Evolutionary conservation across 306 rosid species (phyloP), one percentile per base, ranked within the genome.

Genomic region (Lathyrus tuberosus): DNA sequence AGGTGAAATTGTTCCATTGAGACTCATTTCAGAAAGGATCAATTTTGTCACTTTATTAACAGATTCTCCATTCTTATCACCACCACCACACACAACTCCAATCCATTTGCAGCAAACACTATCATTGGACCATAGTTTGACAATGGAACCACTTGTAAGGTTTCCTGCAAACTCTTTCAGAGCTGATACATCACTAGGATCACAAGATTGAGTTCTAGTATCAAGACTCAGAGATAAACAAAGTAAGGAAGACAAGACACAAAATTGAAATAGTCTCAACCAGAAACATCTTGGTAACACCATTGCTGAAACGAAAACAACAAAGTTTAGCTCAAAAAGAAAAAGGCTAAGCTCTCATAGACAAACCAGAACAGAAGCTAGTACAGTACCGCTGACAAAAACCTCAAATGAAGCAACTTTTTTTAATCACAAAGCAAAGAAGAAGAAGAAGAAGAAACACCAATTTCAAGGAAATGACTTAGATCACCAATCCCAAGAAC

Each of bases 51-150:
- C 96, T 80, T 87, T 87, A 56, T 72, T 66, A 24, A 78, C 44
- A 65, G 56, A 73, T 56, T 77, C 57, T 33, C 79, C 77, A 61
- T 41, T 41, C 56, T 63, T 41, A 17, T 73, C 48, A 46, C 62
- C 80, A 58, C 72, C 81, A 58, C 74, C 86, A 78, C 96, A 89
- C 37, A 80, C 38, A 75, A 89, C 93, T 62, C 96, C 96, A 53
- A 52, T 60, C 96, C 96, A 89, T 8, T 65, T 76, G 78, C 96
- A 89, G 77, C 96, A 89, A 28, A 22, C 47, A 67, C 72, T 56
- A 57, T 79, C 85, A 71, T 76, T 71, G 17, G 83, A 65, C 96
- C 96, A 89, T 31, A 80, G 14, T 28, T 68, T 76, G 51, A 76
- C 28, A 59, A 81, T 68, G 57, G 79, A 78, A 65, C 81, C 86